Conservation (phyloP, 305 asterid species). For the Fraxinus ornus region DNA sequence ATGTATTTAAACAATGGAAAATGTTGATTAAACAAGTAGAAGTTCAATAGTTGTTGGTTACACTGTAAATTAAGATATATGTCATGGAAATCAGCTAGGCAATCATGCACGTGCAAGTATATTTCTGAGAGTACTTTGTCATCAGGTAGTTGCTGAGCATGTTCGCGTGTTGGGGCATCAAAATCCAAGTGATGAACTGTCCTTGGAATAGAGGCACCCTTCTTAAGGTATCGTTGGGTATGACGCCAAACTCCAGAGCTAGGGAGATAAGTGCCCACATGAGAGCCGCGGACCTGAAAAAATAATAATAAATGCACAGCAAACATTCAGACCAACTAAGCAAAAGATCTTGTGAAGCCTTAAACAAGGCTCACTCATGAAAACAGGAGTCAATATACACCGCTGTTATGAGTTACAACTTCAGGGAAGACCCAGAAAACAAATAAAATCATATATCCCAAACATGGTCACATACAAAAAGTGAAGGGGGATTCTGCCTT, state of each 20-base stretch:
- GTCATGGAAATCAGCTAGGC: conserved; percentile 10
- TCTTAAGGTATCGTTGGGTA: conserved; percentile 79
- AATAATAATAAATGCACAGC: conserved; percentile 5
- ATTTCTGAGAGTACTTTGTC: conserved; percentile 66
- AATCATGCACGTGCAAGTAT: conserved; percentile 25
- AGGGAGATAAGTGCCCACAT: conserved; percentile 94
- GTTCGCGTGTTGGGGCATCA: conserved; percentile 99
- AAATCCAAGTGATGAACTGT: conserved; percentile 93
- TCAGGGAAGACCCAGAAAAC: conserved; percentile 17
- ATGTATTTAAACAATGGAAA: background rate
- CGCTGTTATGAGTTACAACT: conserved; percentile 6
- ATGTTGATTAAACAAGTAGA: background rate
- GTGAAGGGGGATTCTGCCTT: background rate
- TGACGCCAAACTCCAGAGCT: conserved; percentile 96
- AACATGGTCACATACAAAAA: background rate
- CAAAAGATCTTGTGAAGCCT: conserved; percentile 13
- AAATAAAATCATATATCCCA: background rate
- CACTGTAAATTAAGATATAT: conserved; percentile 13
- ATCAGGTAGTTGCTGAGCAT: conserved; percentile 81
- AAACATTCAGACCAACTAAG: background rate
- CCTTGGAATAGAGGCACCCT: conserved; percentile 64
- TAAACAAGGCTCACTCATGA: background rate
- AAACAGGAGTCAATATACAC: background rate
- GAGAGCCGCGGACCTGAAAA: conserved; percentile 88
- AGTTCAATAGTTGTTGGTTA: conserved; percentile 6